These are phyloP conservation scores for Gleditsia sinensis DNA, from an alignment of 306 rosid species.

Conservation along the genomic window DNA sequence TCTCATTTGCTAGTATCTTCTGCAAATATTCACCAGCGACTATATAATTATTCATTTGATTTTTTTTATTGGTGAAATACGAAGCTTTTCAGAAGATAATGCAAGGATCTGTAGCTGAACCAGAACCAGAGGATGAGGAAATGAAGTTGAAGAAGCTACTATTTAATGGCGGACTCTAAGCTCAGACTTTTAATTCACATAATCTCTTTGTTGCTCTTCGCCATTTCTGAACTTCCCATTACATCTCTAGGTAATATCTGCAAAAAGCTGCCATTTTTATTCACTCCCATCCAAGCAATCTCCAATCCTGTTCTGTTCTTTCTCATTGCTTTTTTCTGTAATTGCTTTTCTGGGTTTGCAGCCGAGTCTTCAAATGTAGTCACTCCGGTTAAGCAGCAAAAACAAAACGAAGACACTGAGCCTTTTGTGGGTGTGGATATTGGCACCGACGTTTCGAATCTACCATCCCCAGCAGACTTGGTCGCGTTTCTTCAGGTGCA, in stretches of 20 bases:
- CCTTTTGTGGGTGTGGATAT: conserved; percentile 89
- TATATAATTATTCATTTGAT: not conserved
- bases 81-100: conserved; percentile 59
- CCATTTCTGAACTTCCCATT: conserved; percentile 10
- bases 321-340: not conserved
- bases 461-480: conserved; percentile 49
- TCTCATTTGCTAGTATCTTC: not conserved
- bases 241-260: conserved; percentile 44
- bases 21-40: not conserved
- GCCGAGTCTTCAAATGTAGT: conserved; percentile 27
- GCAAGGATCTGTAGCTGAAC: conserved; percentile 70
- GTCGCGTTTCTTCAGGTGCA: conserved; percentile 69
- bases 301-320: not conserved
- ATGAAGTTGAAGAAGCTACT: conserved; percentile 40
- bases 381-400: conserved; percentile 29
- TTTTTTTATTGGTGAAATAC: not conserved
- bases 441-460: conserved; percentile 77
- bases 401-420: conserved; percentile 31
- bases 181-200: conserved; percentile 29
- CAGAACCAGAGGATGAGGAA: conserved; percentile 59
- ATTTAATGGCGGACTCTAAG: conserved; percentile 65
- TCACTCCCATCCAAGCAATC: not conserved
- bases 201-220: conserved; percentile 30
- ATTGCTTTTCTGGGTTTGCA: conserved; percentile 31
- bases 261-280: not conserved